phyloP scores from a whole-genome alignment of 768 basidiomycete species.

The Lentinula sp. region DNA sequence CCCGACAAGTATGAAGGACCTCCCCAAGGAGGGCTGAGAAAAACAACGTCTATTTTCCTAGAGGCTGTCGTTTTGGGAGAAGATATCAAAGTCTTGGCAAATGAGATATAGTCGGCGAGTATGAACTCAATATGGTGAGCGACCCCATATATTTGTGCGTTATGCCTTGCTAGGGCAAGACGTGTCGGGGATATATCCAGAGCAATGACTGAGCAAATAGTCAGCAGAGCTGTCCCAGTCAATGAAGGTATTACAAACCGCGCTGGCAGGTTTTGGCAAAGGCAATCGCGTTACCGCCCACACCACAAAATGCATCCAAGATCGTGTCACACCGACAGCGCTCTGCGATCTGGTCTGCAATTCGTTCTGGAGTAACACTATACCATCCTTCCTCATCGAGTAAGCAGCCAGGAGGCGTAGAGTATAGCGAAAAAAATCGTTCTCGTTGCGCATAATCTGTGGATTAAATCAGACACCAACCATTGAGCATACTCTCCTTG shows the following conservation, averaged over 20 bases:
- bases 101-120: constrained; percentile 77
- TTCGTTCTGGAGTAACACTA: constrained; percentile 88
- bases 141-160: constrained; percentile 91
- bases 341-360: constrained; percentile 92
- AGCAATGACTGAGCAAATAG: constrained; percentile 70
- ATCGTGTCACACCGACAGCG: constrained; percentile 81
- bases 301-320: constrained; percentile 96
- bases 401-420: constrained; percentile 64
- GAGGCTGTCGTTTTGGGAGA: constrained; percentile 14
- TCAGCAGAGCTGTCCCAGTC: background rate
- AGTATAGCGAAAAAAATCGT: constrained; percentile 76
- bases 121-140: constrained; percentile 95
- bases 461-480: background rate
- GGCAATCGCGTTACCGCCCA: constrained; percentile 95
- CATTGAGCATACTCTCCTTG: background rate
- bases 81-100: constrained; percentile 50
- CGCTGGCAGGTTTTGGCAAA: constrained; percentile 94
- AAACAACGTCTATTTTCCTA: constrained; percentile 79
- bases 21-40: constrained; percentile 95
- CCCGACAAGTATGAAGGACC: constrained; percentile 66
- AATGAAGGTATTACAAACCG: constrained; percentile 44
- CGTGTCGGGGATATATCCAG: constrained; percentile 81
- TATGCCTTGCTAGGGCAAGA: constrained; percentile 89
- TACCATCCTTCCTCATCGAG: constrained; percentile 98
- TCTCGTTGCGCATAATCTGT: constrained; percentile 84